phyloP scores from a whole-genome alignment of 768 basidiomycete species.

The Antrodiella citrinella region DNA sequence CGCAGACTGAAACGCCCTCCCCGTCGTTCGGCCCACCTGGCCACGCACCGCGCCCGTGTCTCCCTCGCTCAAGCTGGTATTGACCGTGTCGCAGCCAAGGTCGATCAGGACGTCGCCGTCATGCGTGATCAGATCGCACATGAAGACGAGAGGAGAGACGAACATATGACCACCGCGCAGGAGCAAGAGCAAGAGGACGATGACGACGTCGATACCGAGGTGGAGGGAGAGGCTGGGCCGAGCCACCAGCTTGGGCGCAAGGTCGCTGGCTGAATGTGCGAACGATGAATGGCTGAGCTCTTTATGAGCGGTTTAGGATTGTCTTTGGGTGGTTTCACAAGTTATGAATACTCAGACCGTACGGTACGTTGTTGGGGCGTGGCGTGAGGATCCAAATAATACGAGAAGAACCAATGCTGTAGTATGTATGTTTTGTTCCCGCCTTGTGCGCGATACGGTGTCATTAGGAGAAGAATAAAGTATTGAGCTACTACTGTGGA shows the following conservation, averaged over 20 bases:
- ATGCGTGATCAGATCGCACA: conserved; percentile 73
- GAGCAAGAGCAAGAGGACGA: conserved; percentile 11
- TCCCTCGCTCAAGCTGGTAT: conserved; percentile 84
- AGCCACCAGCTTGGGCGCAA: conserved; percentile 6
- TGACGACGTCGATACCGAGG: conserved; percentile 17
- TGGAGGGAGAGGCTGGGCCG: conserved; percentile 16
- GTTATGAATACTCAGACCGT: too few relatives aligned
- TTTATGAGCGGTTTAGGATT: too few relatives aligned
- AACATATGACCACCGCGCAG: background rate
- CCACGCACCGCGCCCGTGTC: conserved; percentile 74
- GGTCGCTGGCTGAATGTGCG: background rate
- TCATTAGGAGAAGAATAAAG: too few relatives aligned
- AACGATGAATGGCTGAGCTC: too few relatives aligned
- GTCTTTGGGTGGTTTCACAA: too few relatives aligned
- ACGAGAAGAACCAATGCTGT: too few relatives aligned
- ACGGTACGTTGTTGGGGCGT: too few relatives aligned
- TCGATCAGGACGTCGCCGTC: conserved; percentile 77
- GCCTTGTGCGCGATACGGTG: too few relatives aligned
- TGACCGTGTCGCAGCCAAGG: conserved; percentile 79
- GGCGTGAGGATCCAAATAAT: too few relatives aligned
- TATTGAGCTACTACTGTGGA: too few relatives aligned
- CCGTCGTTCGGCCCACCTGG: conserved; percentile 69
- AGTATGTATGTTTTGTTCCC: too few relatives aligned
- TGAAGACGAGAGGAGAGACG: conserved; percentile 40
- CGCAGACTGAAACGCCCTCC: conserved; percentile 85